phyloP scores from a whole-genome alignment of 495 filamentous ascomycete species.

The Jackrogersella minutella region DNA sequence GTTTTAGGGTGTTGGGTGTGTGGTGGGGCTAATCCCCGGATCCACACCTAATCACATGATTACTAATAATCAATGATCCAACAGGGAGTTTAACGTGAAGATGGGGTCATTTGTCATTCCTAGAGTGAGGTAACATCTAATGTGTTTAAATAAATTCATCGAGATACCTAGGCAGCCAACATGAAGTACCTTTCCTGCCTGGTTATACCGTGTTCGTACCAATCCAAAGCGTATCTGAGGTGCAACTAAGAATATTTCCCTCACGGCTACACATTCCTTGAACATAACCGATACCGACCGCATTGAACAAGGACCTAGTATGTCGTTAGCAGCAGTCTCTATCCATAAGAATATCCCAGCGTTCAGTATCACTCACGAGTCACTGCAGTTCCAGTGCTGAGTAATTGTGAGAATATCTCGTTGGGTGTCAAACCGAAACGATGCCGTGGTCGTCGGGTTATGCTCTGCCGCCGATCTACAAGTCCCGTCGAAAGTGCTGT shows the following conservation, averaged over 20 bases:
- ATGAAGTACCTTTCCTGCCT: too few species aligned
- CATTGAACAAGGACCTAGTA: slow-evolving; percentile 37
- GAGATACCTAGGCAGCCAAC: too few species aligned
- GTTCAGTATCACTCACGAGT: slow-evolving; percentile 39
- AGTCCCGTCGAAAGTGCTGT: slow-evolving; percentile 39
- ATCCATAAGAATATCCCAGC: not conserved
- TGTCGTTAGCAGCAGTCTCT: slow-evolving; percentile 3
- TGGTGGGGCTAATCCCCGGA: too few species aligned
- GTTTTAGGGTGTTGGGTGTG: too few species aligned
- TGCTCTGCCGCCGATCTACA: slow-evolving; percentile 19
- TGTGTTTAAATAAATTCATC: too few species aligned
- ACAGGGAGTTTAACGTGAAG: too few species aligned
- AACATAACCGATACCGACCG: slow-evolving; percentile 45
- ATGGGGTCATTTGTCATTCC: too few species aligned
- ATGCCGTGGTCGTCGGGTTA: slow-evolving; percentile 26
- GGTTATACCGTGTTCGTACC: slow-evolving; percentile 43
- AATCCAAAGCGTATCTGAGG: slow-evolving; percentile 48
- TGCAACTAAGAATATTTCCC: slow-evolving; percentile 47
- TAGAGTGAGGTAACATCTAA: too few species aligned
- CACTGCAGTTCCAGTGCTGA: slow-evolving; percentile 46
- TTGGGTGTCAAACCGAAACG: slow-evolving; percentile 46
- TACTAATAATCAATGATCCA: too few species aligned
- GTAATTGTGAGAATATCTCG: slow-evolving; percentile 46
- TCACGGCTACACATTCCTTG: slow-evolving; percentile 48
- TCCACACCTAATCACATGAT: too few species aligned